Percentiles rank a stretch among this genome's conserved stretches.
Conservation (phyloP, 345 rosid species). For the Syzygium grande region DNA sequence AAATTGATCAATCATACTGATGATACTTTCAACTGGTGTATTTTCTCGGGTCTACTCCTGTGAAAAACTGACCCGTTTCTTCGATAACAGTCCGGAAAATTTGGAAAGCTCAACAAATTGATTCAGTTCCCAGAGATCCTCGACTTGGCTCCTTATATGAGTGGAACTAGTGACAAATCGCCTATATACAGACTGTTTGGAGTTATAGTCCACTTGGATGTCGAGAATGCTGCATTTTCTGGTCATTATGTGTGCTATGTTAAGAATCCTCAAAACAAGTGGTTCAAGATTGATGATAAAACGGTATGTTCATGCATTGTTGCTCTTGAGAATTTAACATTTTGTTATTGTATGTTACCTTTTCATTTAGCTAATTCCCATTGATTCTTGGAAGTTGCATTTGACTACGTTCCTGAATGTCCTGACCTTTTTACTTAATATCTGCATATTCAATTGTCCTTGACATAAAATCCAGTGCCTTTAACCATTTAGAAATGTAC, state of each 20-base stretch:
- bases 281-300: constrained; percentile 96
- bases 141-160: constrained; percentile 86
- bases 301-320: constrained; percentile 35
- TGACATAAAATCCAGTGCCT: background rate
- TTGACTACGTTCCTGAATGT: background rate
- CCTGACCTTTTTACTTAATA: background rate
- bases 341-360: background rate
- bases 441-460: background rate
- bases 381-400: background rate
- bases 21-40: background rate
- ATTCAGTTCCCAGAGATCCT: constrained; percentile 78
- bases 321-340: background rate
- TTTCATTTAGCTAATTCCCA: background rate
- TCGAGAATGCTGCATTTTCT: constrained; percentile 87
- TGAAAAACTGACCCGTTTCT: background rate
- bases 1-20: background rate
- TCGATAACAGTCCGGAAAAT: constrained; percentile 67
- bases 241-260: constrained; percentile 96
- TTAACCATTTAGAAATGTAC: background rate
- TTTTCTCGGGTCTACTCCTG: background rate
- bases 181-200: constrained; percentile 88
- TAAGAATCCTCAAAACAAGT: constrained; percentile 66
- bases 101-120: constrained; percentile 88
- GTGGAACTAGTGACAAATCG: constrained; percentile 70
- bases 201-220: constrained; percentile 91